Percentiles rank a stretch among this genome's conserved stretches.
Conservation (phyloP, 2,329 filamentous ascomycete species). For the Pseudodiploospora longispora region DNA sequence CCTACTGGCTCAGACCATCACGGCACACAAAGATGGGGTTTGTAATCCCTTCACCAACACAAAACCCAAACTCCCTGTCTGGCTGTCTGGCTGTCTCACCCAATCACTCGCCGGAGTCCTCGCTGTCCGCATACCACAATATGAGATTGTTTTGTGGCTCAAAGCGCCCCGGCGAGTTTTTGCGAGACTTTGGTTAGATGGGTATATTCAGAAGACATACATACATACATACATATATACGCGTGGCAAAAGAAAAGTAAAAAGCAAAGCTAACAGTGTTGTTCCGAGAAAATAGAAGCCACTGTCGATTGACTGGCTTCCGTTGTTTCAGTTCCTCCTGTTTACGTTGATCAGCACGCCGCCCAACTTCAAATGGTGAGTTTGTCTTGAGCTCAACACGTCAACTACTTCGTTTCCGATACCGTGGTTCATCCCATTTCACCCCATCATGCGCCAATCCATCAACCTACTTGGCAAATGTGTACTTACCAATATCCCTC, state of each 20-base stretch:
- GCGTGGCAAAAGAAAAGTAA: neutral
- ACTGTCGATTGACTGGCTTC: conserved; percentile 55
- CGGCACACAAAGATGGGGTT: conserved; percentile 54
- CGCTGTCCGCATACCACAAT: no score
- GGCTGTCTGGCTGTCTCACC: no score
- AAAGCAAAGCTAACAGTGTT: neutral
- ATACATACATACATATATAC: no score
- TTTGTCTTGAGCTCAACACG: conserved; percentile 7
- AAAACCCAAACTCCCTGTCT: no score
- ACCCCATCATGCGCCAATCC: conserved; percentile 3
- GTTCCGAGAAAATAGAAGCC: conserved; percentile 36
- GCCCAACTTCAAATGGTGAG: conserved; percentile 74
- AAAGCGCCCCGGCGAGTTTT: no score
- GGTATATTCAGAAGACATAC: no score
- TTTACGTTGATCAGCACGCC: conserved; percentile 68
- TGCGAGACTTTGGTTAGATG: no score
- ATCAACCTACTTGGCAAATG: neutral
- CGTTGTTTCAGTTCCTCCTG: conserved; percentile 68
- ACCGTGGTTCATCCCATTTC: no score
- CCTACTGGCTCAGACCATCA: conserved; percentile 63
- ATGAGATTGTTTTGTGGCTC: no score
- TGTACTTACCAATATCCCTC: neutral
- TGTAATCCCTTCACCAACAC: conserved; percentile 9
- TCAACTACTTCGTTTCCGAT: no score
- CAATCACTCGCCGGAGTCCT: no score